A percentile compares a stretch with the other conserved stretches of the same genome.
Evolutionary conservation across 805 yeast genomes (phyloP).

Genomic region (Candida ficus): DNA sequence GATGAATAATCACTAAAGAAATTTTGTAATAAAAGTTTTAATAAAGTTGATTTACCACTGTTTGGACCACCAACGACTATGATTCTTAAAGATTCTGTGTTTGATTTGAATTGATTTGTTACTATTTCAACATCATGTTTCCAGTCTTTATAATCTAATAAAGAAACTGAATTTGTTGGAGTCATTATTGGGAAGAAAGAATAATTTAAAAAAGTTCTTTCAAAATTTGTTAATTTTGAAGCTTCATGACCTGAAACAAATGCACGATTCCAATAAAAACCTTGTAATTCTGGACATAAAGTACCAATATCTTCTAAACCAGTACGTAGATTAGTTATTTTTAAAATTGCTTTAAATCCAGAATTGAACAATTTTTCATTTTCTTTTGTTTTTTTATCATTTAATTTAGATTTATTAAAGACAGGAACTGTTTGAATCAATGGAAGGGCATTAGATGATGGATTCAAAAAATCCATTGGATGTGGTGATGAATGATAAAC

Average conservation of each 20-base stretch:
- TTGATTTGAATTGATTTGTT: constrained; percentile 30
- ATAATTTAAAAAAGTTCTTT: constrained; percentile 26
- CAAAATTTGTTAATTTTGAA: constrained; percentile 18
- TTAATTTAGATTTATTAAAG: constrained; percentile 25
- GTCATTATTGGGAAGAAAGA: constrained; percentile 34
- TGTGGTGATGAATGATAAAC: constrained; percentile 26
- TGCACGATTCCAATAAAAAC: constrained; percentile 29
- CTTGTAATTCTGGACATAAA: constrained; percentile 41
- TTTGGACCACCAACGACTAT: constrained; percentile 50
- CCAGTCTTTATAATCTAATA: constrained; percentile 26
- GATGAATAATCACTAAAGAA: constrained; percentile 26
- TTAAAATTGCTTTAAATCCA: constrained; percentile 38
- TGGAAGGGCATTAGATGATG: constrained; percentile 35
- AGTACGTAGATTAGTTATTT: constrained; percentile 31
- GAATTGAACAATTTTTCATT: constrained; percentile 35
- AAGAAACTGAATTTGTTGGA: constrained; percentile 24
- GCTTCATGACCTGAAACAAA: constrained; percentile 12
- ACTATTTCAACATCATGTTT: constrained; percentile 36
- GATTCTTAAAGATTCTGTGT: constrained; percentile 21
- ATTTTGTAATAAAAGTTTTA: constrained; percentile 48
- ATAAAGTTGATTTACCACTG: constrained; percentile 76
- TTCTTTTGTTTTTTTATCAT: constrained; percentile 27
- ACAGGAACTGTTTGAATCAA: constrained; percentile 39
- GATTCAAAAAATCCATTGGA: constrained; percentile 31
- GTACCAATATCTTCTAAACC: constrained; percentile 43